Percentiles rank a stretch among this genome's conserved stretches.
These are phyloP conservation scores for Poronia punctata DNA, from an alignment of 495 filamentous ascomycete species.

Conservation along the genomic window DNA sequence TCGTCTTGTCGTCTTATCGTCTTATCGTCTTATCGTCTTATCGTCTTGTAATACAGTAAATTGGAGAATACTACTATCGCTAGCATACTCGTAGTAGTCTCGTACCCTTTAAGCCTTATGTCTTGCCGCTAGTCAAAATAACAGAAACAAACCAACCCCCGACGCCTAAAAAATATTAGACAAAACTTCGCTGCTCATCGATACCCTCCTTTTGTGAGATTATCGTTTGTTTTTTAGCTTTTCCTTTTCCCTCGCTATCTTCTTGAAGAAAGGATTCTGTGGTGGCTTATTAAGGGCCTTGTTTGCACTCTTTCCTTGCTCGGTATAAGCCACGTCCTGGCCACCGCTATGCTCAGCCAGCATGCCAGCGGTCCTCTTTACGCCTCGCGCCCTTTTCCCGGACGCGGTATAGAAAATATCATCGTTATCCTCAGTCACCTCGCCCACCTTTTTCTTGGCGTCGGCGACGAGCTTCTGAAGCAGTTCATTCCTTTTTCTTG, in stretches of 20 bases:
- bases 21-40: no score
- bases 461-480: constrained; percentile 89
- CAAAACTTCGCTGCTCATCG: neutral
- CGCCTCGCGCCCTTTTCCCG: constrained; percentile 46
- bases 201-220: neutral
- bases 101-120: no score
- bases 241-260: constrained; percentile 65
- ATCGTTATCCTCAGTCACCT: constrained; percentile 70
- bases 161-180: neutral
- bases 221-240: constrained; percentile 16
- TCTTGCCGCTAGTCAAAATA: no score
- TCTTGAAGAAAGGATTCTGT: constrained; percentile 62
- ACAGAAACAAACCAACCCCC: no score
- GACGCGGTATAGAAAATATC: constrained; percentile 66
- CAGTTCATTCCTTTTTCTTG: constrained; percentile 78
- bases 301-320: constrained; percentile 75
- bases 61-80: no score
- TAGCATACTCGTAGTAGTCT: no score
- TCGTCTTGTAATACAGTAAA: no score
- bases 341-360: constrained; percentile 81
- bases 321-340: constrained; percentile 94
- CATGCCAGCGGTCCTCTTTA: constrained; percentile 73
- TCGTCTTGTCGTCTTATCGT: no score
- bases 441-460: constrained; percentile 60
- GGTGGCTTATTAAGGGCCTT: constrained; percentile 56